Evolutionary conservation across 768 basidiomycete species (phyloP), one percentile per base, ranked within the genome.

Genomic region (Boletellus sp.): DNA sequence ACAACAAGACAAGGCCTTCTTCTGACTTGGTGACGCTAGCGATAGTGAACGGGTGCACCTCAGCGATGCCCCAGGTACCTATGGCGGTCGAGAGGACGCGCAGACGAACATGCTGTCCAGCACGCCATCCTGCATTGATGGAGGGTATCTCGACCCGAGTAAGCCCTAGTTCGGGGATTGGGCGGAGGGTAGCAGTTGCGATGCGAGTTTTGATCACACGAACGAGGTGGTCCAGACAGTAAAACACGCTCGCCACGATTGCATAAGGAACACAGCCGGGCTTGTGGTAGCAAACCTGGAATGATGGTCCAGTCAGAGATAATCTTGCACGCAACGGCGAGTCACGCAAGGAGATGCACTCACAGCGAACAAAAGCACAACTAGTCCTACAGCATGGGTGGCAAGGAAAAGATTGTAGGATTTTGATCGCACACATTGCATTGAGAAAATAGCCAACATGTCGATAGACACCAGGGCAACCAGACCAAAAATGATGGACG

Each of bases 1-100:
- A 79, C 59, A 90, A 67, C 39, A 91, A 68, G 1, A 84, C 77
- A 41, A 91, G 62, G 1, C 88, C 86, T 22, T 85, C 82, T 13
- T 73, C 69, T 7, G 73, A 73, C 23, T 69, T 68, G 31, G 76
- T 74, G 15, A 80, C 80, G 51, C 77, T 85, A 8, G 88, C 85
- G 56, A 93, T 87, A 1, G 91, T 89, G 68, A 92, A 92, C 0
- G 88, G 91, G 58, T 94, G 92, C 1, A 71, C 67, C 60, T 91
- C 84, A 1, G 77, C 66, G 73, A 80, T 78, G 16, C 79, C 77
- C 34, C 71, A 64, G 68, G 72, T 59, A 3, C 86, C 84, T 71
- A 85, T 74, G 13, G 73, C 72, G 2, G 71, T 63, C 2, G 80
- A 78, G n/a, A 86, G 68, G 4, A 87, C 71, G 3, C 87, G 77